Conservation (phyloP, 2,329 filamentous ascomycete genomes). For the Neonectria sp. region DNA sequence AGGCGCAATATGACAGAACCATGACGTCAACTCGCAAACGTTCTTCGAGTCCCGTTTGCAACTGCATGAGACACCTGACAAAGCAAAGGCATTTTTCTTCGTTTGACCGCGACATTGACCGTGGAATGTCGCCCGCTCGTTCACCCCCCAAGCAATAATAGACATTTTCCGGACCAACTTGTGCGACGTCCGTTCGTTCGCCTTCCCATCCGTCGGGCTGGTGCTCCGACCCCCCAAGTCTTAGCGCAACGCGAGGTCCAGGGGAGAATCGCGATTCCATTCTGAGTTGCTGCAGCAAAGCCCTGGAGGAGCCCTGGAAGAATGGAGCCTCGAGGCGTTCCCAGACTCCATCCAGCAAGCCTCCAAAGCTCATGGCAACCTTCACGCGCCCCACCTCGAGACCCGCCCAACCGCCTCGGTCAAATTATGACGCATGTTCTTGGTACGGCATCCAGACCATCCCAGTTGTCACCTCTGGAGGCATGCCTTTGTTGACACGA, state of each 20-base stretch:
- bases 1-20: constrained; percentile 43
- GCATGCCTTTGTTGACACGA: constrained; percentile 9
- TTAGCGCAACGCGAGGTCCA: constrained; percentile 32
- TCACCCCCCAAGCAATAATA: not conserved
- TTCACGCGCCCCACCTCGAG: constrained; percentile 31
- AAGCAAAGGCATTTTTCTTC: constrained; percentile 23
- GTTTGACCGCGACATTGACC: not conserved
- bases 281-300: not conserved
- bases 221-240: constrained; percentile 17
- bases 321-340: constrained; percentile 25
- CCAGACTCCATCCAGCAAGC: not conserved
- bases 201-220: constrained; percentile 6
- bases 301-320: constrained; percentile 14
- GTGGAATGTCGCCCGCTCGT: constrained; percentile 22
- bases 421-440: constrained; percentile 43
- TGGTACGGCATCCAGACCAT: constrained; percentile 13
- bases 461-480: constrained; percentile 3
- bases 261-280: constrained; percentile 20
- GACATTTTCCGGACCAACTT: not conserved
- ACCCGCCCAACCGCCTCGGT: constrained; percentile 34
- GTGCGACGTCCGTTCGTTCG: not conserved
- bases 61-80: constrained; percentile 25
- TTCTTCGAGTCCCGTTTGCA: constrained; percentile 12
- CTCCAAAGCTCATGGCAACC: constrained; percentile 29
- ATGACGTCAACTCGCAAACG: constrained; percentile 45